Evolutionary conservation across 306 rosid genomes (phyloP).

Genomic region (Cicer yamashitae): DNA sequence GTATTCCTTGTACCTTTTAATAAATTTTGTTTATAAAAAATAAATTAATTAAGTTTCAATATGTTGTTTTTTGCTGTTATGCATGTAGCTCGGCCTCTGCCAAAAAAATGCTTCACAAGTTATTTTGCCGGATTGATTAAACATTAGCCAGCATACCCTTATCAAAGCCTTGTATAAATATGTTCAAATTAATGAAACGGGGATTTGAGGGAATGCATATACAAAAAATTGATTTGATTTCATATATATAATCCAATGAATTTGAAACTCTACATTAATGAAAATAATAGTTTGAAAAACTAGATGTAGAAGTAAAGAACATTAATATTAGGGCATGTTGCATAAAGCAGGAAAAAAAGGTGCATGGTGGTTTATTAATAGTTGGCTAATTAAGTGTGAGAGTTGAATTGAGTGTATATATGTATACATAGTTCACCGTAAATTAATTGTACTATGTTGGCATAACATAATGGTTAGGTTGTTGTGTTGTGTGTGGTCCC

Average conservation of each 20-base stretch:
- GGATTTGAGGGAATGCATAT: background rate
- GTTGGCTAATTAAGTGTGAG: background rate
- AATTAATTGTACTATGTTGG: too few relatives aligned
- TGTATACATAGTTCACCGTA: too few relatives aligned
- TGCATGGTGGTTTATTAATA: slow-evolving; percentile 4
- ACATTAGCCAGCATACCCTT: background rate
- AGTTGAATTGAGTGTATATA: slow-evolving; percentile 1
- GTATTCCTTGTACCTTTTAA: too few relatives aligned
- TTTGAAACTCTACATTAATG: background rate
- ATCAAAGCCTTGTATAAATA: too few relatives aligned
- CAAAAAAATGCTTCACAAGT: background rate
- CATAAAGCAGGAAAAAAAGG: background rate
- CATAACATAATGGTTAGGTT: too few relatives aligned
- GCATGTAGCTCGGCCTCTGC: too few relatives aligned
- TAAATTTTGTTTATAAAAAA: too few relatives aligned
- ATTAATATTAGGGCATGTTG: slow-evolving; percentile 16
- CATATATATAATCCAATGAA: background rate
- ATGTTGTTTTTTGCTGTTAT: too few relatives aligned
- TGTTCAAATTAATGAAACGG: background rate
- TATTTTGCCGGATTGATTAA: background rate
- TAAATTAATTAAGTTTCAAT: too few relatives aligned
- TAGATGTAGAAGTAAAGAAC: background rate
- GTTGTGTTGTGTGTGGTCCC: too few relatives aligned
- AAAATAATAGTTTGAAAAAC: background rate
- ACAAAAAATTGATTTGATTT: background rate